Base-by-base conservation (phyloP, 177 flowering plant species). In the Tripterygium wilfordii region DNA sequence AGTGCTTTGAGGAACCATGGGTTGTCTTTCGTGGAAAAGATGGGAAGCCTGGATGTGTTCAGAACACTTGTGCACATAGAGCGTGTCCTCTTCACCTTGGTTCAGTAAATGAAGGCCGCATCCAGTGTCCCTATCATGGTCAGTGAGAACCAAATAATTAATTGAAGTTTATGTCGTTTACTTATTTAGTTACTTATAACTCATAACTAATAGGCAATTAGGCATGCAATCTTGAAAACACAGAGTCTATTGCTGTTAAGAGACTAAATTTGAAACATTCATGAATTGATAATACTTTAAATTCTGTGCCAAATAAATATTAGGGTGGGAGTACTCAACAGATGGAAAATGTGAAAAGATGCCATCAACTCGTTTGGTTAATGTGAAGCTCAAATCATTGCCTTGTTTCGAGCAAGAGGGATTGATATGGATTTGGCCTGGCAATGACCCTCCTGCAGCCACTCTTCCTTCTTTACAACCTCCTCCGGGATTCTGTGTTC, bases 31-130 rank as follows among this genome's bases (percentile, higher is more conserved):
- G 96, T 29, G 98, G 96, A 41, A 77, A 88, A 62, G 95, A 83
- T 70, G 95, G 98, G 8, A 80, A 71, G 53, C 92, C 95, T 4
- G 98, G 98, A 48, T 91, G 98, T 63, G 90, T 91, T 9, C 87
- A 65, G 64, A 83, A 91, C 63, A 88, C 96, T 0, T 91, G 98
- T 60, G 98, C 98, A 13, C 98, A 91, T 61, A 78, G 98, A 68
- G 96, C 98, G 35, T 91, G 98, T 58, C 98, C 98, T 47, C 98
- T 91, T 57, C 64, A 91, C 56, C 92, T 91, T 48, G 96, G 98
- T 53, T 76, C 98, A 15, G 82, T 91, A 23, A 82, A 79, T 43
- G 88, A 91, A 62, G 98, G 96, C 15, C 91, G 98, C 18, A 83
- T 91, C 53, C 83, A 77, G 54, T 91, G 98, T 32, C 98, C 98